Base-by-base conservation (phyloP, 768 basidiomycete genomes). In the Hebeloma cylindrosporum region DNA sequence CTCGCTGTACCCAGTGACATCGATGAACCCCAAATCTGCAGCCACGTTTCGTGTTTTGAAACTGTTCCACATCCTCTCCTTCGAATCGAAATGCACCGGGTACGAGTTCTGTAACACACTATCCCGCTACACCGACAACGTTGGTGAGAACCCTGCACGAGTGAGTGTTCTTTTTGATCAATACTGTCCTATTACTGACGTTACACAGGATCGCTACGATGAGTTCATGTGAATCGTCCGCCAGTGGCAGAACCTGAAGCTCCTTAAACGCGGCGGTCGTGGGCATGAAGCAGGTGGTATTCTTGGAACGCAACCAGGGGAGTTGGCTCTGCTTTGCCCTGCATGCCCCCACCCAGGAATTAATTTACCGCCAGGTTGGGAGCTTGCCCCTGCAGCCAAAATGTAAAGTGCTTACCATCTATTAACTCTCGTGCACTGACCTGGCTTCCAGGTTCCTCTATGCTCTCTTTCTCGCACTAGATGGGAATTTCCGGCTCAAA, bases 301-400 rank as follows among this genome's bases (percentile, higher is more conserved):
- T 4, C 17, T 14, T 2, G 47, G 27, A 5, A 65, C 64, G 1
- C 26, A 40, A 18, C 43, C 43, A 10, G 64, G 70, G 0, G 57
- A 60, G 44, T 52, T 59, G 7, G 62, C 61, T 0, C 47, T 68
- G 1, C 41, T 48, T 4, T 70, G 67, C 38, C 64, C 64, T 3
- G 64, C 65, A 3, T 72, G 70, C 45, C 70, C 68, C 1, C 60
- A 61, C 0, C 63, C 61, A 0, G 60, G 50, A 0, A 49, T 59
- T 0, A 69, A 69, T 46, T 39, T 71, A 1, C 59, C 57, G 0
- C 33, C 40, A 1, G 50, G 52, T 21, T 67, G 61, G 63, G 31
- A 56, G 16, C 27, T 54, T 4, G 49, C 44, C 2, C 27, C 51
- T 0, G 33, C 29, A 3, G 47, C 61, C 11, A 20, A n/a, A 35